Evolutionary conservation across 2,329 filamentous ascomycete species (phyloP), one percentile per base, ranked within the genome.

Genomic region (Aspergillus uvarum): DNA sequence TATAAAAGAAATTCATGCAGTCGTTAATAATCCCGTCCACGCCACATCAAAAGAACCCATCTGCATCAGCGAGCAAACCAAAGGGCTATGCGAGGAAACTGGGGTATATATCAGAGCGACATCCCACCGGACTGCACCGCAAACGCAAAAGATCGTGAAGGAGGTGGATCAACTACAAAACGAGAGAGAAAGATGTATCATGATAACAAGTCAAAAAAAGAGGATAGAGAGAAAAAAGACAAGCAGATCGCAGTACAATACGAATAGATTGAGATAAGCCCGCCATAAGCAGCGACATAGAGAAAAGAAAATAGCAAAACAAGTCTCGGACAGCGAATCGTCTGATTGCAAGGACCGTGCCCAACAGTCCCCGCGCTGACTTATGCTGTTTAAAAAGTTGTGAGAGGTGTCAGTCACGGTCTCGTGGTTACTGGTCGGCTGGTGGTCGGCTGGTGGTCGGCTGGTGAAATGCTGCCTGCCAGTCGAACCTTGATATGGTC

Each of bases 31-130:
- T 59, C 63, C 62, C 62, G 35, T 60, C 59, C 63, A 64, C 59
- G 49, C 54, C 65, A 66, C 63, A 58, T 51, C 57, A 57, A 62
- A 65, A 58, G 62, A 59, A 53, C 62, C 56, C 54, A 63, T 61
- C 59, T 62, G 57, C 58, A 59, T 63, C 60, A 51, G 55, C 50
- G 61, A 65, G 56, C 61, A 66, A 68, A 67, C 57, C 64, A 64
- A 62, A 59, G 61, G 58, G 67, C 57, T 63, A 68, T 67, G 65
- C 64, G 62, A 66, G 59, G 59, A 64, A 67, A 67, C 47, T 59
- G 61, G 65, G 66, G 66, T 69, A 69, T 69, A 69, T 68, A 68
- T 65, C 64, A 65, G 64, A 61, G 62, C 63, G 60, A 61, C 53
- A 59, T 62, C 56, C 58, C 59, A 61, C 57, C 62, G 65, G 61